Evolutionary conservation across 768 basidiomycete genomes (phyloP), one percentile per base, ranked within the genome.

Genomic region (Boletus barrowsii): DNA sequence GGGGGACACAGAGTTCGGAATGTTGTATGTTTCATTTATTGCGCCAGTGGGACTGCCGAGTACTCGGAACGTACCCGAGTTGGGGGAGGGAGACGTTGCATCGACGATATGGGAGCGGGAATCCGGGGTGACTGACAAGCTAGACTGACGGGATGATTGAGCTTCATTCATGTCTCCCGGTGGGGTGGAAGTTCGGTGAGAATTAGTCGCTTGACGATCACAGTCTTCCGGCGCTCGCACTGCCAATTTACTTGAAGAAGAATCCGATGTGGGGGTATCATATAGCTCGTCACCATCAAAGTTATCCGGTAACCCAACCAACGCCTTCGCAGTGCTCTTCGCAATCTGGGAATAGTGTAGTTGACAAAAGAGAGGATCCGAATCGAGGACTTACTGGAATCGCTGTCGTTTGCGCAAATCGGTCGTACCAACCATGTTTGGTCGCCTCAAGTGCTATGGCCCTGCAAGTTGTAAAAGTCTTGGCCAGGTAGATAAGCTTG

Each of bases 401-500:
- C 17, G 43, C 40, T n/a, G 43, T 47, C 5, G 55, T 45, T 53
- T 63, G 64, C 40, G 52, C 52, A 46, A 62, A 65, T 50, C 63
- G 61, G 54, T 90, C 88, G 59, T 90, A 90, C 80, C 82, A 89
- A 4, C 88, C 88, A 20, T 67, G 65, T 41, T 63, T 68, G n/a
- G 76, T 71, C 32, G 67, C 67, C 9, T 68, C 59, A 10, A 58
- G 40, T 56, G 78, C 77, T 15, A 78, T 51, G 3, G 86, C 80
- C 41, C 71, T 76, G 62, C 82, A 84, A 35, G 68, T 68, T 10
- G 57, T 61, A 58, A 80, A 88, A 20, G 69, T 72, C 49, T 73
- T 65, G 10, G 87, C 82, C 20, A 78, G 69, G 42, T 79, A 63
- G 6, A 72, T 71, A 29, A 84, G 74, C 45, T 76, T 60, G 63